These are phyloP conservation scores for Pseudogymnoascus sp. DNA, from an alignment of 2,329 filamentous ascomycete species.

Conservation along the genomic window DNA sequence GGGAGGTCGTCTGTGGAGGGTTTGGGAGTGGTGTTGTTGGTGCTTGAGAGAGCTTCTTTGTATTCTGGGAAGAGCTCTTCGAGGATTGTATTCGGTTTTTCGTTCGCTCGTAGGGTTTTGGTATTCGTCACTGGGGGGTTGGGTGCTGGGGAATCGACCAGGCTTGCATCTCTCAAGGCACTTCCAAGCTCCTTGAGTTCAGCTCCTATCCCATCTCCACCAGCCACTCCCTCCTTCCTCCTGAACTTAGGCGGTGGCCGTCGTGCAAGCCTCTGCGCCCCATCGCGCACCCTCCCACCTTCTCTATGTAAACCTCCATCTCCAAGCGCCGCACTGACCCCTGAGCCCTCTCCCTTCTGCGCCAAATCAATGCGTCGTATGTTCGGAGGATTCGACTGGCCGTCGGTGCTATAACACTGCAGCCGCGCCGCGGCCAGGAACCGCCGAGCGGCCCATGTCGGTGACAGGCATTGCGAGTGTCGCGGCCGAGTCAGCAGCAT, in stretches of 20 bases:
- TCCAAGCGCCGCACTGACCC: not conserved
- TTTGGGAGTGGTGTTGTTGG: not conserved
- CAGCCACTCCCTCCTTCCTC: not conserved
- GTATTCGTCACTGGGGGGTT: not conserved
- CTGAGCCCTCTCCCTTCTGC: not conserved
- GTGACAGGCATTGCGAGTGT: slow-evolving; percentile 38
- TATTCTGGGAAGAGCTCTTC: slow-evolving; percentile 1
- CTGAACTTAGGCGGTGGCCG: not conserved
- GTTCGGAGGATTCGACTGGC: not conserved
- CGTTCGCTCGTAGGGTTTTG: slow-evolving; percentile 19
- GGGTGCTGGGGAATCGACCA: not conserved
- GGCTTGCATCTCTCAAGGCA: not conserved
- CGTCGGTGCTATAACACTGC: slow-evolving; percentile 1
- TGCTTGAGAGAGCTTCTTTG: not conserved
- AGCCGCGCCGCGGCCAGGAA: slow-evolving; percentile 17
- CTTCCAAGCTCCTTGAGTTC: slow-evolving; percentile 5
- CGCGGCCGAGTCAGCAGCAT: slow-evolving; percentile 39
- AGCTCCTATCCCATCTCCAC: not conserved
- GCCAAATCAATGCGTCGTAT: not conserved
- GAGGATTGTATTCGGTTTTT: slow-evolving; percentile 14
- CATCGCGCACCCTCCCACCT: not conserved
- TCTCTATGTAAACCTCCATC: not conserved
- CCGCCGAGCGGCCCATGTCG: slow-evolving; percentile 35
- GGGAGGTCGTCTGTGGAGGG: not conserved
- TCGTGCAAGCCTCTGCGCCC: not conserved